Evolutionary conservation across 139 green algal genomes (phyloP).

Genomic region (Pleodorina starrii): DNA sequence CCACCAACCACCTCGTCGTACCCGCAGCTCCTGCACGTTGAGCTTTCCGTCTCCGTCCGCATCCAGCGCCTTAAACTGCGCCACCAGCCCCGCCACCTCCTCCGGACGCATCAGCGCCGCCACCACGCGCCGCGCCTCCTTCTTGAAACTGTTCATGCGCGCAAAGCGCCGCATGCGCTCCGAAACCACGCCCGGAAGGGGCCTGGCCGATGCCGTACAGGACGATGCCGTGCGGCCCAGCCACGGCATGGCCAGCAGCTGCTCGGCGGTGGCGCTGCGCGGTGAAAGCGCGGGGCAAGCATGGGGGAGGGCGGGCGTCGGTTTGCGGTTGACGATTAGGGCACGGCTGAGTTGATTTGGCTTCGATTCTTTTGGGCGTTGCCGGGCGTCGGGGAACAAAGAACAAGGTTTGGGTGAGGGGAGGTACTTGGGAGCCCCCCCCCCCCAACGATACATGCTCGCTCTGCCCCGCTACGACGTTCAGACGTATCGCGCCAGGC

Average conservation of each 20-base stretch:
- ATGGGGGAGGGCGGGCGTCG: too few species aligned
- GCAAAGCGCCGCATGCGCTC: slow-evolving; percentile 90
- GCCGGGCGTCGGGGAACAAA: too few species aligned
- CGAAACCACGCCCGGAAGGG: slow-evolving; percentile 73
- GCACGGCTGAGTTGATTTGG: too few species aligned
- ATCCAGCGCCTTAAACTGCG: slow-evolving; percentile 71
- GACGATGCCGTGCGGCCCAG: slow-evolving; percentile 12
- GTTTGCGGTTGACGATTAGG: too few species aligned
- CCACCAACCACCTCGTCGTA: neutral
- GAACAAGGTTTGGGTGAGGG: too few species aligned
- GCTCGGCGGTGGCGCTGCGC: slow-evolving; percentile 71
- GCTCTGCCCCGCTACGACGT: too few species aligned
- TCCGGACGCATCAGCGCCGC: slow-evolving; percentile 69
- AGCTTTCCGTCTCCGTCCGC: slow-evolving; percentile 55
- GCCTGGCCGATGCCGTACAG: slow-evolving; percentile 16
- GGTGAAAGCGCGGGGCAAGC: neutral
- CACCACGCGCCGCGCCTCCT: slow-evolving; percentile 33
- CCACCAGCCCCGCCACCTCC: slow-evolving; percentile 65
- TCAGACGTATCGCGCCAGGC: too few species aligned
- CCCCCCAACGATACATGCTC: too few species aligned
- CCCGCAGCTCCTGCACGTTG: slow-evolving; percentile 24
- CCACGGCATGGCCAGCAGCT: slow-evolving; percentile 65
- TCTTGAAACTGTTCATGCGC: slow-evolving; percentile 83
- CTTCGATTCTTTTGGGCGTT: too few species aligned
- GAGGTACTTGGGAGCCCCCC: too few species aligned